Base-by-base conservation (phyloP, 768 basidiomycete genomes). In the Neoboletus magnificus region DNA sequence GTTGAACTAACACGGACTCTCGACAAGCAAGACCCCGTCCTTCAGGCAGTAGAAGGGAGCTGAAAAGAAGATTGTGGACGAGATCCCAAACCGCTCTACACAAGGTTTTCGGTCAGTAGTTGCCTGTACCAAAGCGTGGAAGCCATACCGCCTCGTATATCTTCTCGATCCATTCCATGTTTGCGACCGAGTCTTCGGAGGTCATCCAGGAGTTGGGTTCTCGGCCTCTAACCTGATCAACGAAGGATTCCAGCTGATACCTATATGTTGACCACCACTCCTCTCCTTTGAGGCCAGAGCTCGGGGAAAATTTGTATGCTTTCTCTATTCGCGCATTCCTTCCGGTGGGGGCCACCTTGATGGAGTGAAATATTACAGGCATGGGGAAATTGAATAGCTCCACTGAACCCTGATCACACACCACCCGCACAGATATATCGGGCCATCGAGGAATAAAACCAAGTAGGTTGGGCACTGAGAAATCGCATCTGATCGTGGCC, bases 161-260 rank as follows among this genome's bases (percentile, higher is more conserved):
- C 48, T 72, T 71, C 61, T 87, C 86, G 44, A 87, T 78, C 65
- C 74, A 79, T 58, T 77, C 70, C 76, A 85, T 83, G 48, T 84
- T 80, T 50, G 70, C 67, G 43, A 86, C 66, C 2, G 82, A 79
- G 62, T 85, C 81, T 52, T 86, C 79, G 15, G 67, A 69, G 8
- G 71, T 65, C 36, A 85, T 59, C 85, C 86, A 88, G 15, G 76
- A 76, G 53, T 79, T 74, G 2, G 83, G 80, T 22, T 69, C 65
- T 33, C 79, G 73, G 18, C 83, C 83, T 54, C 73, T 74, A 43
- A 87, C 57, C 64, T 74, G 77, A 62, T 88, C 81, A 9, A 87
- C 79, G 53, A 86, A 86, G 8, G 80, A 82, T 69, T 87, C 84
- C 36, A 86, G 69, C 67, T 86, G 84, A 56, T 80, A 83, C 25